Evolutionary conservation across 257 asterid species (phyloP).

Genomic region (Solanum ossicruentum): DNA sequence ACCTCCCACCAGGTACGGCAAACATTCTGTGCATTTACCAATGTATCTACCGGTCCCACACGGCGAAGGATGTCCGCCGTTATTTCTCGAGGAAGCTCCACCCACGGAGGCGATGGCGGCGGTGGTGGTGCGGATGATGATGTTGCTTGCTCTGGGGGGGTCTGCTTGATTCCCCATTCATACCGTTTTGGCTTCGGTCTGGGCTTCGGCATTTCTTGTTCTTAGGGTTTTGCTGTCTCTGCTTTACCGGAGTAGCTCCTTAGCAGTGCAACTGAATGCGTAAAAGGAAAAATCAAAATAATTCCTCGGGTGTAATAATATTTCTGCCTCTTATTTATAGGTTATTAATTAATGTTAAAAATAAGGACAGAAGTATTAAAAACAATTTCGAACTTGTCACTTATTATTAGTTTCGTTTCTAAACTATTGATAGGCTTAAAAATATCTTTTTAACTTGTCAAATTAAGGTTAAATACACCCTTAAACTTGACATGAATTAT

Average conservation of each 20-base stretch:
- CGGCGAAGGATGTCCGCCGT: conserved; percentile 24
- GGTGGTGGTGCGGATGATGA: not conserved
- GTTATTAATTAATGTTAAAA: no score
- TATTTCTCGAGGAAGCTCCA: conserved; percentile 29
- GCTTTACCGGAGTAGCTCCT: not conserved
- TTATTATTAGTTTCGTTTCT: no score
- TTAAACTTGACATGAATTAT: no score
- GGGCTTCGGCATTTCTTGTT: not conserved
- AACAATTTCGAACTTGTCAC: no score
- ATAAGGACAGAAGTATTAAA: no score
- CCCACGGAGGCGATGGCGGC: conserved; percentile 19
- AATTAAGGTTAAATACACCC: no score
- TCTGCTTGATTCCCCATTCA: not conserved
- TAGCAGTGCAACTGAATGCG: not conserved
- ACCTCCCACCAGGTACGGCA: conserved; percentile 8
- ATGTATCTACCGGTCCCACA: conserved; percentile 18
- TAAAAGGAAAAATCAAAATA: not conserved
- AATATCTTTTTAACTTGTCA: no score
- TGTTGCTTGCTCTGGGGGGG: not conserved
- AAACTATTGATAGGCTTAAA: no score
- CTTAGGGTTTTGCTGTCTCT: not conserved
- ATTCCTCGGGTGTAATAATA: not conserved
- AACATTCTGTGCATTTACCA: conserved; percentile 25
- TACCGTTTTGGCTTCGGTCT: not conserved
- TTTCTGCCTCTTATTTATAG: not conserved